A percentile compares a stretch with the other conserved stretches of the same genome.
phyloP scores from a whole-genome alignment of 1,284 basidiomycete species.

The Cryptococcus jaspeensis region DNA sequence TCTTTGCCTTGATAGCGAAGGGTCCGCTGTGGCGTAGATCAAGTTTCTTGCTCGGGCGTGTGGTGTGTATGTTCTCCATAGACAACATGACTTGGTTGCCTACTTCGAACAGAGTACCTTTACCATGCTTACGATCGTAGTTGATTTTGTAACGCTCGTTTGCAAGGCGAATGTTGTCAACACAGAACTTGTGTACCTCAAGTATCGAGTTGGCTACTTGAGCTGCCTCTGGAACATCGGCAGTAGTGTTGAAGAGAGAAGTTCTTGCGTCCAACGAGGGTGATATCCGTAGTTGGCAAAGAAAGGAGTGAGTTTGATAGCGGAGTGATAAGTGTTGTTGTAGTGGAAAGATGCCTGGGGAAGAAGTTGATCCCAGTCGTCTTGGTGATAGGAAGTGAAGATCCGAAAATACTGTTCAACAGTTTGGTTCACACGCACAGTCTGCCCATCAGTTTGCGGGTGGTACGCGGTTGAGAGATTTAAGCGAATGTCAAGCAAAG shows the following conservation, averaged over 20 bases:
- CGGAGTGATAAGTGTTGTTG: conserved; percentile 58
- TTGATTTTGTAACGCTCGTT: neutral
- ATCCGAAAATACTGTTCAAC: conserved; percentile 51
- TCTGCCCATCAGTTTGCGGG: conserved; percentile 55
- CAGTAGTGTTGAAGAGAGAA: neutral
- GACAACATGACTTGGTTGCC: conserved; percentile 52
- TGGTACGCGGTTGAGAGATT: no score
- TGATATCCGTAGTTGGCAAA: conserved; percentile 51
- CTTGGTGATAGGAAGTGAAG: conserved; percentile 49
- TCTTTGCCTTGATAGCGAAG: neutral
- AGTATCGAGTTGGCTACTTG: neutral
- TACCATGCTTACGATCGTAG: neutral
- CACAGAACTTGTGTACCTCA: neutral
- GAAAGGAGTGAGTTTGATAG: conserved; percentile 50
- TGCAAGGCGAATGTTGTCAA: neutral
- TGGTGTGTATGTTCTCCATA: conserved; percentile 50
- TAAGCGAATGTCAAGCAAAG: conserved; percentile 26
- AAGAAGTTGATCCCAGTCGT: conserved; percentile 55
- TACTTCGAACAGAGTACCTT: conserved; percentile 23
- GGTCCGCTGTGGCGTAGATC: conserved; percentile 4
- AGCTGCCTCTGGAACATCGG: neutral
- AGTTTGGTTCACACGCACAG: conserved; percentile 53
- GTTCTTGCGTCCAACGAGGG: conserved; percentile 22
- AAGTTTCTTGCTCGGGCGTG: conserved; percentile 52
- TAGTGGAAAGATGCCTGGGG: conserved; percentile 55